Evolutionary conservation across 305 asterid genomes (phyloP).

Genomic region (Fraxinus platypoda): DNA sequence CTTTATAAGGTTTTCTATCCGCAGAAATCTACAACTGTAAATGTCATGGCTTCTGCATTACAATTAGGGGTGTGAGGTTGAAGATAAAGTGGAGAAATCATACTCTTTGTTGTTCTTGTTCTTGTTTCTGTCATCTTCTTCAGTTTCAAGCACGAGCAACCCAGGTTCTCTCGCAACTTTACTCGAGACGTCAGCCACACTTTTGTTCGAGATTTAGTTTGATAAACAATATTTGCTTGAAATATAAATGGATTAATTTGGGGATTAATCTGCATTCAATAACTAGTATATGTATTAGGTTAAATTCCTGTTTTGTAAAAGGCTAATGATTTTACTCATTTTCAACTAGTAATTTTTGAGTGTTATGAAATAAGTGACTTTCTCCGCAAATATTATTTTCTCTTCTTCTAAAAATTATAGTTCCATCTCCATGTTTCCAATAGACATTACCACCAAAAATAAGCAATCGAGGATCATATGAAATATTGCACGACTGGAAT

Average conservation of each 20-base stretch:
- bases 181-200: slow-evolving; percentile 59
- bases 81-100: slow-evolving; percentile 34
- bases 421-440: too few relatives aligned
- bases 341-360: too few relatives aligned
- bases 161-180: slow-evolving; percentile 54
- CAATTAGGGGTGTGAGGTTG: slow-evolving; percentile 70
- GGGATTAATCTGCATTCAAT: too few relatives aligned
- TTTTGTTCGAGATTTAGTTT: too few relatives aligned
- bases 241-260: too few relatives aligned
- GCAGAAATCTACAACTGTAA: slow-evolving; percentile 59
- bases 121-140: slow-evolving; percentile 27
- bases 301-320: too few relatives aligned
- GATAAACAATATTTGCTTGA: too few relatives aligned
- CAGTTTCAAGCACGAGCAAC: slow-evolving; percentile 51
- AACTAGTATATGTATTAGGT: too few relatives aligned
- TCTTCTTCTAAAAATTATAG: too few relatives aligned
- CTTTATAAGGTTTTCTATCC: slow-evolving; percentile 35
- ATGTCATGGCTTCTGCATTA: slow-evolving; percentile 33
- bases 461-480: background rate
- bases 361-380: too few relatives aligned
- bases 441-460: background rate
- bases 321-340: too few relatives aligned
- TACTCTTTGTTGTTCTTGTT: slow-evolving; percentile 26
- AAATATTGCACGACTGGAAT: background rate
- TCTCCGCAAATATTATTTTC: too few relatives aligned